phyloP scores from a whole-genome alignment of 768 basidiomycete species.

The Suillus brevipes region DNA sequence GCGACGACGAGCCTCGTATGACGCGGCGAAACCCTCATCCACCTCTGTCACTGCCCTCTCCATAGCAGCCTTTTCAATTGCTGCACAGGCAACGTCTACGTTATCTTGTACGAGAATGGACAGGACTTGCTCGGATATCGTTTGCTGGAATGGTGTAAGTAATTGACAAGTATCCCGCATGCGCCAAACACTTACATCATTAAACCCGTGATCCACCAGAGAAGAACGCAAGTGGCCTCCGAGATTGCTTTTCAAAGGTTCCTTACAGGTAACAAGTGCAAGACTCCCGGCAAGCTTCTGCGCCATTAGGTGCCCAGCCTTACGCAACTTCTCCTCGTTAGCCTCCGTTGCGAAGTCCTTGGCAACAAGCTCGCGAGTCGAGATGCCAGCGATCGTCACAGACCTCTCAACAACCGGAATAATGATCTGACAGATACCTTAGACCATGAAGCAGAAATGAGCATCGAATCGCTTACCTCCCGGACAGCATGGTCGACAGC shows the following conservation, averaged over 20 bases:
- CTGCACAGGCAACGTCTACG: conserved; percentile 87
- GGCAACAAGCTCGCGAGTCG: conserved; percentile 89
- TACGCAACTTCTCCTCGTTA: conserved; percentile 86
- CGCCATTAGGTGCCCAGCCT: conserved; percentile 94
- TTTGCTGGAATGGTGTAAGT: conserved; percentile 42
- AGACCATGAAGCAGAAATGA: background rate
- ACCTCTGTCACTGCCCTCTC: conserved; percentile 91
- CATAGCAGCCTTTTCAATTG: conserved; percentile 98
- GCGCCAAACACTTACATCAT: conserved; percentile 53
- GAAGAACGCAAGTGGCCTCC: conserved; percentile 84
- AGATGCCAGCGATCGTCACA: conserved; percentile 97
- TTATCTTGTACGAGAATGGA: conserved; percentile 86
- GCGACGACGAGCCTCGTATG: conserved; percentile 81
- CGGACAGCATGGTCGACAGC: conserved; percentile 94
- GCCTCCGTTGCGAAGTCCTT: conserved; percentile 96
- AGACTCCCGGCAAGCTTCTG: conserved; percentile 95
- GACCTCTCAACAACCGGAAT: conserved; percentile 97
- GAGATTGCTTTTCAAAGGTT: conserved; percentile 91
- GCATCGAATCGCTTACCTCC: conserved; percentile 55
- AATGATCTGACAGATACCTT: conserved; percentile 64
- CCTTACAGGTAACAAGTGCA: conserved; percentile 97
- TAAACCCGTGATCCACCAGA: conserved; percentile 85
- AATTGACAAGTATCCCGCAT: conserved; percentile 8
- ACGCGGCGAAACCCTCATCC: conserved; percentile 81
- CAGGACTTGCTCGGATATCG: conserved; percentile 80